phyloP scores from a whole-genome alignment of 768 basidiomycete genomes.

The Termitomyces sp. region DNA sequence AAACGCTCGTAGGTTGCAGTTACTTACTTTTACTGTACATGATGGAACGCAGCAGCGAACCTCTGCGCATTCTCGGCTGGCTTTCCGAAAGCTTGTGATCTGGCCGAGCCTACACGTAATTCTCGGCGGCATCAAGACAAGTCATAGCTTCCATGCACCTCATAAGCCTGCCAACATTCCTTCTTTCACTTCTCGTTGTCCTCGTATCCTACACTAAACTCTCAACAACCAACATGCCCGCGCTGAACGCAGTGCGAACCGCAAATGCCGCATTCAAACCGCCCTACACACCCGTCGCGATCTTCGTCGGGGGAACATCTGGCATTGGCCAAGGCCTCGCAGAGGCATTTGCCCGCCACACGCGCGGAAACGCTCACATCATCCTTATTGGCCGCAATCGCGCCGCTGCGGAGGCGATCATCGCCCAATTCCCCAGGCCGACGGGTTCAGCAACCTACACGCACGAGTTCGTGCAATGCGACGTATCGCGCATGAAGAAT shows the following conservation, averaged over 20 bases:
- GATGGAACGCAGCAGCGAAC: too few species aligned
- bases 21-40: too few species aligned
- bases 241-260: constrained; percentile 20
- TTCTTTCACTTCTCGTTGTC: neutral
- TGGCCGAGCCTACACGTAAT: neutral
- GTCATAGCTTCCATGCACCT: neutral
- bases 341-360: constrained; percentile 38
- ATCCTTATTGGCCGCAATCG: constrained; percentile 48
- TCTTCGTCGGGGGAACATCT: constrained; percentile 39
- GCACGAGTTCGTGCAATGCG: constrained; percentile 45
- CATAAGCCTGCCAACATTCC: neutral
- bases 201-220: neutral
- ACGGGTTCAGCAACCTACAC: constrained; percentile 12
- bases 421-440: constrained; percentile 36
- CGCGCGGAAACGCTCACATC: constrained; percentile 44
- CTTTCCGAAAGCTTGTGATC: too few species aligned
- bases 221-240: constrained; percentile 19
- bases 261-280: constrained; percentile 24
- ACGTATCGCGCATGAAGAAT: constrained; percentile 44
- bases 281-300: constrained; percentile 26
- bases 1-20: too few species aligned
- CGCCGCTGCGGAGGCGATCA: constrained; percentile 39
- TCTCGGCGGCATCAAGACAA: neutral
- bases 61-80: too few species aligned
- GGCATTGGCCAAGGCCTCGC: constrained; percentile 45